Conservation (phyloP, 1,284 basidiomycete species). For the Papiliotrema fonsecae region DNA sequence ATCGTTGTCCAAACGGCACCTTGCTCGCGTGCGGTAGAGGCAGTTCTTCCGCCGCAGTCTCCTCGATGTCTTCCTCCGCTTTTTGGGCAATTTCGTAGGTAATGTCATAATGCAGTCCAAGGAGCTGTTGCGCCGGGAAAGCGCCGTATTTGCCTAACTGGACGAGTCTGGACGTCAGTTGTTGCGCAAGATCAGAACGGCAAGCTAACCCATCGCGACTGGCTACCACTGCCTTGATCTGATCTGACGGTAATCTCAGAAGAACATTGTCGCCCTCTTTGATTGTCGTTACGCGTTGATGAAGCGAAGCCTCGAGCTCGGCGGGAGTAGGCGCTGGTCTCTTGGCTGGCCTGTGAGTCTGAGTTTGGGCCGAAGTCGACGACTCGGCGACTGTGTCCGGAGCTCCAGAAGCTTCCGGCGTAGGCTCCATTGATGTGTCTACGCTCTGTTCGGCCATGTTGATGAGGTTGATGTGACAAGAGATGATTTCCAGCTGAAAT, state of each 20-base stretch:
- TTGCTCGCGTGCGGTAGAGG: slow-evolving; percentile 7
- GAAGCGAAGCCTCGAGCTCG: slow-evolving; percentile 33
- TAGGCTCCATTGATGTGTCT: too few relatives aligned
- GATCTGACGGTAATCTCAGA: slow-evolving; percentile 48
- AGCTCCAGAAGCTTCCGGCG: not conserved
- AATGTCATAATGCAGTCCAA: slow-evolving; percentile 50
- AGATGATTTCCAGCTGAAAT: too few relatives aligned
- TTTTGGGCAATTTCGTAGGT: slow-evolving; percentile 48
- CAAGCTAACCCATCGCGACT: slow-evolving; percentile 40
- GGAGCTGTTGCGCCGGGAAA: slow-evolving; percentile 46
- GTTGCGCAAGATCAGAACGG: not conserved
- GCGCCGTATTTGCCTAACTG: slow-evolving; percentile 51
- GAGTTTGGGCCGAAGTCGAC: not conserved
- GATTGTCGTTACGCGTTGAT: slow-evolving; percentile 39
- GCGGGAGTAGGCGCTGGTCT: slow-evolving; percentile 11
- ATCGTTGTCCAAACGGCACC: slow-evolving; percentile 24
- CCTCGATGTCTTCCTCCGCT: not conserved
- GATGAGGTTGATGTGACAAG: too few relatives aligned
- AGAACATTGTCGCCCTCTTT: slow-evolving; percentile 49
- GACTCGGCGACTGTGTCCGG: not conserved
- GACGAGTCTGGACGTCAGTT: slow-evolving; percentile 34
- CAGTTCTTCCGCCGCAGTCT: not conserved
- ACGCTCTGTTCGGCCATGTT: too few relatives aligned
- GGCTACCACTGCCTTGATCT: slow-evolving; percentile 48
- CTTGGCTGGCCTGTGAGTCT: not conserved